These are phyloP conservation scores for Monosporozyma aerobia DNA, from an alignment of 805 yeast species.

Conservation along the genomic window DNA sequence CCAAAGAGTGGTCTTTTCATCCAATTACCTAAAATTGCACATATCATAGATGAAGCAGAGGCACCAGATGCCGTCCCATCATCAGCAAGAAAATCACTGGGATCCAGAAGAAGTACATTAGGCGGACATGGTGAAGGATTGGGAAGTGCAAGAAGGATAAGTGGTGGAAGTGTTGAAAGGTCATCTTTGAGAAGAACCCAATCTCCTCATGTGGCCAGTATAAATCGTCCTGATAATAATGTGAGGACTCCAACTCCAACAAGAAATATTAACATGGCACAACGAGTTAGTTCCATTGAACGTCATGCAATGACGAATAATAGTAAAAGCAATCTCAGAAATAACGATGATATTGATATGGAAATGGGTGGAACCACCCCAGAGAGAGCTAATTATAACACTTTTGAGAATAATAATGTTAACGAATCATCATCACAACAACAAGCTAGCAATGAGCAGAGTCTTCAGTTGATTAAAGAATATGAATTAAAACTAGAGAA, in stretches of 20 bases:
- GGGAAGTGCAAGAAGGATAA: background rate
- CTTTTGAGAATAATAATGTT: background rate
- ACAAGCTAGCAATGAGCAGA: background rate
- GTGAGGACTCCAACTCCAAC: constrained; percentile 15
- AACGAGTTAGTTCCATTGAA: constrained; percentile 30
- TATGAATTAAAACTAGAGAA: constrained; percentile 9
- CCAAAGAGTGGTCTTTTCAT: constrained; percentile 73
- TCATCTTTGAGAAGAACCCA: background rate
- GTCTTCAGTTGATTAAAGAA: background rate
- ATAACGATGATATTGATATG: constrained; percentile 2
- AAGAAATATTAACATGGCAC: constrained; percentile 37
- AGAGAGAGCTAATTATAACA: background rate
- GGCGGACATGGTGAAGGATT: background rate
- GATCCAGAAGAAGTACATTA: constrained; percentile 14
- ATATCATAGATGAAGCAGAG: constrained; percentile 13
- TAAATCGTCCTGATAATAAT: background rate
- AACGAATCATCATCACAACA: background rate
- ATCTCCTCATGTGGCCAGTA: background rate
- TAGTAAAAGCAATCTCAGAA: background rate
- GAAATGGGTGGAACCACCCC: background rate
- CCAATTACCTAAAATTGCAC: constrained; percentile 39
- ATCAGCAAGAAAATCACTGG: background rate
- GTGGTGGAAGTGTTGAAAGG: background rate
- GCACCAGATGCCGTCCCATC: background rate
- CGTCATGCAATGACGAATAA: background rate